Evolutionary conservation across 805 yeast genomes (phyloP).

Genomic region (Metschnikowia vanudenii): DNA sequence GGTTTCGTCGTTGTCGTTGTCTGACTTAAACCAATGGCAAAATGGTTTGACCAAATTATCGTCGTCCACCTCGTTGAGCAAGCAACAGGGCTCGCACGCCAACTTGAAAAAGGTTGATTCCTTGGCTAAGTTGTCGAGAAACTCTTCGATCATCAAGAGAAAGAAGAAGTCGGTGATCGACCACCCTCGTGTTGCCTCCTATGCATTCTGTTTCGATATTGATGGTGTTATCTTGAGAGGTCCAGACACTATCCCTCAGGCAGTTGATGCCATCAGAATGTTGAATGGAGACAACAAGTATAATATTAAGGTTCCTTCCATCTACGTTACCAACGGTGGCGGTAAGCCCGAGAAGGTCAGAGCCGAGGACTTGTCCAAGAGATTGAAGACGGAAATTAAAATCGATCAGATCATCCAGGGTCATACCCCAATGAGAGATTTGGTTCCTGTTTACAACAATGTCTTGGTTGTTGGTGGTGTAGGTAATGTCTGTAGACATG

Average conservation of each 20-base stretch:
- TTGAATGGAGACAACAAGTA: slow-evolving; percentile 77
- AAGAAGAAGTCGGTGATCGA: slow-evolving; percentile 56
- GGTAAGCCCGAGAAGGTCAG: slow-evolving; percentile 79
- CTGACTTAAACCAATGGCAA: slow-evolving; percentile 67
- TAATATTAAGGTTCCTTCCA: slow-evolving; percentile 73
- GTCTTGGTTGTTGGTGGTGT: slow-evolving; percentile 89
- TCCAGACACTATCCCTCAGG: slow-evolving; percentile 79
- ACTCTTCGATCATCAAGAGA: slow-evolving; percentile 45
- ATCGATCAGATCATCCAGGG: slow-evolving; percentile 87
- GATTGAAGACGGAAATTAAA: slow-evolving; percentile 59
- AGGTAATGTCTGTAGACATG: slow-evolving; percentile 78
- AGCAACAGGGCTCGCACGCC: slow-evolving; percentile 30
- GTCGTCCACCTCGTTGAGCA: slow-evolving; percentile 35
- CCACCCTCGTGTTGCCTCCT: slow-evolving; percentile 72
- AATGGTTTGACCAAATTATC: slow-evolving; percentile 42
- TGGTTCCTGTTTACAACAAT: slow-evolving; percentile 63
- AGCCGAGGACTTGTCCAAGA: slow-evolving; percentile 63
- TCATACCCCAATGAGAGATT: slow-evolving; percentile 89
- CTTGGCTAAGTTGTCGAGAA: slow-evolving; percentile 45
- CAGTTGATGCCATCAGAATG: slow-evolving; percentile 66
- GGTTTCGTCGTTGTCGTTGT: slow-evolving; percentile 63
- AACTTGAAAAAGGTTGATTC: slow-evolving; percentile 45
- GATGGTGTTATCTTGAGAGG: slow-evolving; percentile 90
- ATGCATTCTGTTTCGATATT: slow-evolving; percentile 90
- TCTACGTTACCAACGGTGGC: slow-evolving; percentile 86